Evolutionary conservation across 495 filamentous ascomycete genomes (phyloP).

Genomic region (Staphylotrichum tortipilum): DNA sequence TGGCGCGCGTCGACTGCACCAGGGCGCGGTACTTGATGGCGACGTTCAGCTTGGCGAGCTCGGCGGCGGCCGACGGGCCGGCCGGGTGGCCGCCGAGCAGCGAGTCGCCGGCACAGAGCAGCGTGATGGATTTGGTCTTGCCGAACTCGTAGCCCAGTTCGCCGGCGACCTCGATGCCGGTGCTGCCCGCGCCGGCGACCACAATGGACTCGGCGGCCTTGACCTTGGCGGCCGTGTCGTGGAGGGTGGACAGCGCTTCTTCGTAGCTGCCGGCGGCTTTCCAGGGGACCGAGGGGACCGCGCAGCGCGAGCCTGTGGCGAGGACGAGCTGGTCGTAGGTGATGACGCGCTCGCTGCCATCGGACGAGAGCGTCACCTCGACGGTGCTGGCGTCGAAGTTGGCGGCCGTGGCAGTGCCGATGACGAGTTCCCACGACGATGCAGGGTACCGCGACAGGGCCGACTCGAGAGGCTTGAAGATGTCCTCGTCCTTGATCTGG

Average conservation of each 20-base stretch:
- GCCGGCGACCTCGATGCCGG: constrained; percentile 35
- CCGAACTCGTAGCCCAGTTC: constrained; percentile 40
- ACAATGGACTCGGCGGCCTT: constrained; percentile 34
- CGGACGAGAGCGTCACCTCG: constrained; percentile 22
- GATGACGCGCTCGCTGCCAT: constrained; percentile 19
- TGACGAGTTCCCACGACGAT: constrained; percentile 32
- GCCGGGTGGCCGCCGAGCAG: constrained; percentile 33
- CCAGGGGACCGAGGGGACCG: constrained; percentile 29
- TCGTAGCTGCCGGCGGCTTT: constrained; percentile 35
- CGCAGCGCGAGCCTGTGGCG: constrained; percentile 82
- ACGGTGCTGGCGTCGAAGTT: constrained; percentile 51
- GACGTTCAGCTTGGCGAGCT: constrained; percentile 47
- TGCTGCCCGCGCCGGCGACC: constrained; percentile 36
- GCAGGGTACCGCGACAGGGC: constrained; percentile 34
- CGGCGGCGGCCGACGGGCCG: constrained; percentile 24
- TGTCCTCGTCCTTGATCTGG: constrained; percentile 35
- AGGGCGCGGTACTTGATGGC: constrained; percentile 32
- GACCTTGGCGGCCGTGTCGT: constrained; percentile 22
- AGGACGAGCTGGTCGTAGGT: constrained; percentile 80
- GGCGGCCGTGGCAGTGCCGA: constrained; percentile 31
- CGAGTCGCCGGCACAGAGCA: constrained; percentile 37
- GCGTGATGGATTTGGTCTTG: constrained; percentile 39
- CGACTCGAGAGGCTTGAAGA: constrained; percentile 36
- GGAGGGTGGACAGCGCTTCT: constrained; percentile 19
- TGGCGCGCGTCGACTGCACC: constrained; percentile 21